Percentiles rank a stretch among this genome's conserved stretches.
These are phyloP conservation scores for Gloeostereum incarnatum DNA, from an alignment of 768 basidiomycete genomes.

Conservation along the genomic window DNA sequence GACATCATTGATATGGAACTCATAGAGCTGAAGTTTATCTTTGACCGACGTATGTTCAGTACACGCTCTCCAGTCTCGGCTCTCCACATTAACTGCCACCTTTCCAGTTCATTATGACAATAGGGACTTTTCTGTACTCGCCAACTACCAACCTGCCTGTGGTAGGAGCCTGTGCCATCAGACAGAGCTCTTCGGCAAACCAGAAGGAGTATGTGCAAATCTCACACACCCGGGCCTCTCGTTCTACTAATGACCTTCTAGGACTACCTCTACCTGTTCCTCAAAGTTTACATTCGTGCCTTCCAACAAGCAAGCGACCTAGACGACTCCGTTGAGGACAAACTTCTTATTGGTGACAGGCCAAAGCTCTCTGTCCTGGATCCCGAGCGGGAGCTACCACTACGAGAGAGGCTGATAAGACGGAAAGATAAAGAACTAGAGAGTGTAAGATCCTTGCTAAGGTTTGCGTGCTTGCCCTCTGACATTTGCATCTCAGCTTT, in stretches of 20 bases:
- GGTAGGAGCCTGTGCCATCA: slow-evolving; percentile 51
- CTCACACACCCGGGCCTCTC: no score
- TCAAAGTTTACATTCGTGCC: slow-evolving; percentile 70
- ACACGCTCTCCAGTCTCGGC: background rate
- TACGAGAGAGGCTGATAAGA: slow-evolving; percentile 49
- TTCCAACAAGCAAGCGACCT: slow-evolving; percentile 75
- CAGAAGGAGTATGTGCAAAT: slow-evolving; percentile 59
- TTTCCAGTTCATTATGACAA: slow-evolving; percentile 73
- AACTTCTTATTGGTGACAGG: slow-evolving; percentile 71
- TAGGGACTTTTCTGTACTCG: slow-evolving; percentile 72
- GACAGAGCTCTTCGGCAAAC: slow-evolving; percentile 54
- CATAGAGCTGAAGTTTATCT: slow-evolving; percentile 76
- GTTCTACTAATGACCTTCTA: background rate
- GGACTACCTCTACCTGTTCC: slow-evolving; percentile 63
- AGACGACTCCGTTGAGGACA: slow-evolving; percentile 75
- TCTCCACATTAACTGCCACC: slow-evolving; percentile 3
- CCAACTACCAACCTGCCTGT: slow-evolving; percentile 63
- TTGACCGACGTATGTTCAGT: slow-evolving; percentile 51
- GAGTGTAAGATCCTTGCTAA: slow-evolving; percentile 29
- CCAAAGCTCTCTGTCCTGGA: slow-evolving; percentile 56
- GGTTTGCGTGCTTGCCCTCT: slow-evolving; percentile 6
- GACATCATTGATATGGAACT: slow-evolving; percentile 78
- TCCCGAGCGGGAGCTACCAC: slow-evolving; percentile 36
- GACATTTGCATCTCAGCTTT: slow-evolving; percentile 36
- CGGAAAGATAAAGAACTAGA: slow-evolving; percentile 39